phyloP scores from a whole-genome alignment of 441 rosid species.

The Viola pubescens region DNA sequence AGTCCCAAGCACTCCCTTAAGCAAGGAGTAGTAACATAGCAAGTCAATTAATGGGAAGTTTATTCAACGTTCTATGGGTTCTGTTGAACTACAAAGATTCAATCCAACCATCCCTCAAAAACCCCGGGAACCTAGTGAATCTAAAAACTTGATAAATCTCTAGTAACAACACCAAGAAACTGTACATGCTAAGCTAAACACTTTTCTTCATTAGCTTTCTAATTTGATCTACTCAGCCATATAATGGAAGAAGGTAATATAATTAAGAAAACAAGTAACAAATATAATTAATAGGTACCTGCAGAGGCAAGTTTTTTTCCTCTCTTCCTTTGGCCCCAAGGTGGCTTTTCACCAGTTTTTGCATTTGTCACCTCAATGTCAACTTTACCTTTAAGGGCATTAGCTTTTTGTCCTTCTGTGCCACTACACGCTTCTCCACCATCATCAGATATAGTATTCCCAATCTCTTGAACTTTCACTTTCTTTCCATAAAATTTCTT shows the following conservation, averaged over 20 bases:
- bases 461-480: slow-evolving; percentile 45
- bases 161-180: too few species aligned
- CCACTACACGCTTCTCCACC: slow-evolving; percentile 78
- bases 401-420: slow-evolving; percentile 43
- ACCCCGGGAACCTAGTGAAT: too few species aligned
- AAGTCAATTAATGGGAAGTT: too few species aligned
- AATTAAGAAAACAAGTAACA: too few species aligned
- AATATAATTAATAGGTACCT: slow-evolving; percentile 29
- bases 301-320: slow-evolving; percentile 45
- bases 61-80: too few species aligned
- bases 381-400: slow-evolving; percentile 31
- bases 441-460: slow-evolving; percentile 50
- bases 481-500: slow-evolving; percentile 44
- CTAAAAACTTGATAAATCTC: too few species aligned
- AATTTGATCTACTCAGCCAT: neutral
- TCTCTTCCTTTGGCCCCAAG: slow-evolving; percentile 37
- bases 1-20: too few species aligned
- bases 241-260: neutral
- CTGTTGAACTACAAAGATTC: too few species aligned
- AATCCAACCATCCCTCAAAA: too few species aligned
- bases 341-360: slow-evolving; percentile 33
- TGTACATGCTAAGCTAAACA: too few species aligned
- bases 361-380: slow-evolving; percentile 38
- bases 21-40: too few species aligned
- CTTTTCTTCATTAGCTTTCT: too few species aligned